These are phyloP conservation scores for Lodderomyces margitis DNA, from an alignment of 1,139 yeast genomes.

Conservation along the genomic window DNA sequence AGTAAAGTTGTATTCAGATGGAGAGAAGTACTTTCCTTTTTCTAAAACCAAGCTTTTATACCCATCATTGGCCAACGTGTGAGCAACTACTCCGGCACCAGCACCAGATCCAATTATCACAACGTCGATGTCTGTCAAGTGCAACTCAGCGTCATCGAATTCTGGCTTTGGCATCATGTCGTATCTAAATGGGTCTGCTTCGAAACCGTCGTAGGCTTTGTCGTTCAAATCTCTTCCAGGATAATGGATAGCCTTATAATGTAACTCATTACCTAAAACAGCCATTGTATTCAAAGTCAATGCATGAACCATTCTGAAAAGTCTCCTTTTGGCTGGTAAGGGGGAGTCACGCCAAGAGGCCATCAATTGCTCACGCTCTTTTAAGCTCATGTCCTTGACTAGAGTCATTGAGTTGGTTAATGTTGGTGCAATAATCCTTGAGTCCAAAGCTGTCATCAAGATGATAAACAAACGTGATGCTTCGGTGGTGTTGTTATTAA, in stretches of 20 bases:
- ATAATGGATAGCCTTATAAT: constrained; percentile 33
- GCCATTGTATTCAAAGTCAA: constrained; percentile 26
- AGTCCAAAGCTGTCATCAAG: constrained; percentile 27
- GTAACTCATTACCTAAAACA: constrained; percentile 31
- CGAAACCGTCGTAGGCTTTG: constrained; percentile 27
- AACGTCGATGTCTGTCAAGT: constrained; percentile 41
- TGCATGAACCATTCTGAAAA: constrained; percentile 27
- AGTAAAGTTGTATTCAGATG: constrained; percentile 34
- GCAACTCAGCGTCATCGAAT: constrained; percentile 29
- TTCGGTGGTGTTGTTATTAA: constrained; percentile 19
- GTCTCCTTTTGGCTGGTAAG: constrained; percentile 25
- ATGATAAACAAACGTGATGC: constrained; percentile 25
- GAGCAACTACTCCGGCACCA: constrained; percentile 59
- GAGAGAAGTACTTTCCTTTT: constrained; percentile 48
- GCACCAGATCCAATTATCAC: constrained; percentile 58
- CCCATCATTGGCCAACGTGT: constrained; percentile 47
- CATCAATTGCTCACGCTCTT: constrained; percentile 30
- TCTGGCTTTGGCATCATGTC: constrained; percentile 33
- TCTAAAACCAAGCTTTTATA: constrained; percentile 49
- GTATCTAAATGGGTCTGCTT: constrained; percentile 28
- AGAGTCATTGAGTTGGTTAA: constrained; percentile 36
- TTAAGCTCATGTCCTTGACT: constrained; percentile 35
- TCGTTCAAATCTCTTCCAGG: constrained; percentile 34
- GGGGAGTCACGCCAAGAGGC: constrained; percentile 42
- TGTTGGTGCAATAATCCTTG: constrained; percentile 34